phyloP scores from a whole-genome alignment of 331 rosid genomes.

The Malus hybrid region DNA sequence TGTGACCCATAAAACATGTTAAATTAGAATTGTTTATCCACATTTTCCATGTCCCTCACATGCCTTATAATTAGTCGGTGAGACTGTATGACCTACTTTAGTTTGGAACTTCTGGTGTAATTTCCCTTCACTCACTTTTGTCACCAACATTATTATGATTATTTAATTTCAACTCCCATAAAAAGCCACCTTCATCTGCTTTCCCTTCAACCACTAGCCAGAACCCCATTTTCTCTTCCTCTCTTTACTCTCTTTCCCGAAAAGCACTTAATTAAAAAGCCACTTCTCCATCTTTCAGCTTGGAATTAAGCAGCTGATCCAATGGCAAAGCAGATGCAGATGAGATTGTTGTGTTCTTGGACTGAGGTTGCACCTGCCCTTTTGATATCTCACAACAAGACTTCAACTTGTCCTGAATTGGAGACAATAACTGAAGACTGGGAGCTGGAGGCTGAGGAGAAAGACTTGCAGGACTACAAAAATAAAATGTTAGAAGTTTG shows the following conservation, averaged over 20 bases:
- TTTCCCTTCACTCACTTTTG: neutral
- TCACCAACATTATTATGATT: neutral
- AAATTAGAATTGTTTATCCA: neutral
- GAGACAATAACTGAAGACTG: slow-evolving; percentile 55
- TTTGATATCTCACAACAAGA: slow-evolving; percentile 29
- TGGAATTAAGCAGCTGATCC: neutral
- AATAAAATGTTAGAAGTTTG: too few species aligned
- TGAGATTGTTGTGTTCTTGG: slow-evolving; percentile 26
- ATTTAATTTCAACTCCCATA: neutral
- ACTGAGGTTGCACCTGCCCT: slow-evolving; percentile 52
- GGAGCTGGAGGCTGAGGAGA: slow-evolving; percentile 20
- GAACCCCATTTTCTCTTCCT: neutral
- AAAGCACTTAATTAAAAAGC: neutral
- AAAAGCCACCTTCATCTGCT: neutral
- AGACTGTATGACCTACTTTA: neutral
- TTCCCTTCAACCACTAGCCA: neutral
- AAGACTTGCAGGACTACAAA: neutral
- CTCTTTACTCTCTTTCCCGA: too few species aligned
- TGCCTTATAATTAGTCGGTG: neutral
- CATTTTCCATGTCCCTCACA: slow-evolving; percentile 3
- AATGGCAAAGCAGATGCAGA: slow-evolving; percentile 28
- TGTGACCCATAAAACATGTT: neutral
- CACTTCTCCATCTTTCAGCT: neutral
- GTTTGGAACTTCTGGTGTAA: neutral
- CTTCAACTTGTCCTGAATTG: slow-evolving; percentile 31